Base-by-base conservation (phyloP, 2,329 filamentous ascomycete genomes). In the Lachnellula suecica region DNA sequence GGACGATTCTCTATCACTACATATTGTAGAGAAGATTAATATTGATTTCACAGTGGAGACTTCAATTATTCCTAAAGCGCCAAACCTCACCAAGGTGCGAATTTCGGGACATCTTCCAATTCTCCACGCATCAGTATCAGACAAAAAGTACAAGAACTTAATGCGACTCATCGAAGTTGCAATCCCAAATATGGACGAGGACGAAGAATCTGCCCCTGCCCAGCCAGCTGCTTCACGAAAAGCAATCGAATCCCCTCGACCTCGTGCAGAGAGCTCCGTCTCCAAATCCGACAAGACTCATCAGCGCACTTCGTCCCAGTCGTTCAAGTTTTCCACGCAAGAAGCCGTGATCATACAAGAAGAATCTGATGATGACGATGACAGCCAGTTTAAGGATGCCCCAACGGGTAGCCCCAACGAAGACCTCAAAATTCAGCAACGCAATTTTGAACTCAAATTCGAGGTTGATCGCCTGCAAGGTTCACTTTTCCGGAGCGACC, bases 101-200 rank as follows among this genome's bases (percentile, higher is more conserved):
- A 84, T 99, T 29, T 95, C 91, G 1, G 94, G 94, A 2, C 91
- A 95, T 63, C 77, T 99, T 48, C 94, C 95, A 0, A 85, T 97
- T 47, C 78, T 99, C 1, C 93, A 97, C 68, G 94, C 89, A 10
- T 89, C 89, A 0, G 86, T 95, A 34, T 97, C 94, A 0, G 95
- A 99, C 64, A 85, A 85, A 34, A 99, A 99, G 69, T 99, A 99
- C 76, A 99, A 97, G 74, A 92, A 84, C 42, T 71, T 99, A 54
- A 99, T 99, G 94, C 92, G 85, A 63, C 79, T 99, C 40, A 93
- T 99, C 56, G 93, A 99, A 54, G 91, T 96, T 51, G 92, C 94
- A 0, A 89, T 99, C 53, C 95, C 94, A 1, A 92, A 88, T 56
- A 87, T 97, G 52, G 81, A 83, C 23, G 74, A 78, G 15, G 75